Percentiles rank a stretch among this genome's conserved stretches.
phyloP scores from a whole-genome alignment of 1,139 yeast species.

The Yamadazyma jaroonii region DNA sequence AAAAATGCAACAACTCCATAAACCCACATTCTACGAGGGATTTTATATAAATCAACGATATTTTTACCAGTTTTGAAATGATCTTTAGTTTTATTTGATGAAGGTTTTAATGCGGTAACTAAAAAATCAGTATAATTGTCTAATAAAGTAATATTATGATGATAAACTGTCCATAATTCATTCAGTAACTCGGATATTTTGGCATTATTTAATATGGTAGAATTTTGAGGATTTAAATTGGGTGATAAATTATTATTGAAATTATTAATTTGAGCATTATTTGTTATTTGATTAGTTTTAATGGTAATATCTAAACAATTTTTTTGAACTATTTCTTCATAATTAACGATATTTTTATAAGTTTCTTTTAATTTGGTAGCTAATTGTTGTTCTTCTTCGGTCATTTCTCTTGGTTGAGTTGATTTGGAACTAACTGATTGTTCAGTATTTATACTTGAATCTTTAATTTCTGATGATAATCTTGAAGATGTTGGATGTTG shows the following conservation, averaged over 20 bases:
- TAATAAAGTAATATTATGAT: conserved; percentile 59
- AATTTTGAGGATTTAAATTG: conserved; percentile 3
- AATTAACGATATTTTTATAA: conserved; percentile 63
- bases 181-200: conserved; percentile 53
- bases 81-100: conserved; percentile 40
- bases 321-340: conserved; percentile 68
- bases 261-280: conserved; percentile 19
- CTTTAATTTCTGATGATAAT: conserved; percentile 3
- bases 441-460: conserved; percentile 1
- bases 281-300: conserved; percentile 47
- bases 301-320: conserved; percentile 57
- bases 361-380: conserved; percentile 73
- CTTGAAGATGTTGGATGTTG: conserved; percentile 3
- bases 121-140: conserved; percentile 72
- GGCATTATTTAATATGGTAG: conserved; percentile 14
- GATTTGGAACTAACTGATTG: not conserved
- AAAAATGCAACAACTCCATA: conserved; percentile 76
- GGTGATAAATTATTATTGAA: conserved; percentile 9
- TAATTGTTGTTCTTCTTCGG: conserved; percentile 67
- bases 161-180: conserved; percentile 70
- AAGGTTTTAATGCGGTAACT: conserved; percentile 66
- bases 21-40: conserved; percentile 78
- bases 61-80: conserved; percentile 68
- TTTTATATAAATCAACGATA: conserved; percentile 70
- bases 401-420: conserved; percentile 33